Conservation (phyloP, 2,329 filamentous ascomycete species). For the Paraphoma chrysanthemicola region DNA sequence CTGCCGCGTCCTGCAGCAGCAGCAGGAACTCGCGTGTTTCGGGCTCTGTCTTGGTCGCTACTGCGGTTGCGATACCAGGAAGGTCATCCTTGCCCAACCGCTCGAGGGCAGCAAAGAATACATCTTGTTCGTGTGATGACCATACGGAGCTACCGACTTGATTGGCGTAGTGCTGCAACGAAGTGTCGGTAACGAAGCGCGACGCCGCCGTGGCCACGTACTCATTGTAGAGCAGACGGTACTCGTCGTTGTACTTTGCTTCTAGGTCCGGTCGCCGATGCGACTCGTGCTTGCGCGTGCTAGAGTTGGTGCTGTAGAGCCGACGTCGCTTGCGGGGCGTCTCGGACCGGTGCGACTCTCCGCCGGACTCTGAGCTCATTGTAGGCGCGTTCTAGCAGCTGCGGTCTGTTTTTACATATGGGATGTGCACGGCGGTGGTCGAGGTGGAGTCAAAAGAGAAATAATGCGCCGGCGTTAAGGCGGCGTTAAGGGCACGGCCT, state of each 20-base stretch:
- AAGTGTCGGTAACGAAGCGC: slow-evolving; percentile 17
- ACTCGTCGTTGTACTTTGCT: slow-evolving; percentile 55
- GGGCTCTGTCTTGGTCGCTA: slow-evolving; percentile 74
- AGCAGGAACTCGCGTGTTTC: slow-evolving; percentile 76
- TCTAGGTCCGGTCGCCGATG: slow-evolving; percentile 38
- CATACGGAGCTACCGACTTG: slow-evolving; percentile 76
- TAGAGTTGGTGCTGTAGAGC: slow-evolving; percentile 10
- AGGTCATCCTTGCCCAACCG: slow-evolving; percentile 70
- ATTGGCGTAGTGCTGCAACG: slow-evolving; percentile 42
- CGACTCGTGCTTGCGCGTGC: slow-evolving; percentile 10
- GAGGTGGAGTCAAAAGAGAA: slow-evolving; percentile 1
- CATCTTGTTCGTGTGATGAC: slow-evolving; percentile 73
- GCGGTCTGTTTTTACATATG: neutral
- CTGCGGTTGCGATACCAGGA: slow-evolving; percentile 65
- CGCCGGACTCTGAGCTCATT: slow-evolving; percentile 6
- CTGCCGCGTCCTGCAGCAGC: slow-evolving; percentile 62
- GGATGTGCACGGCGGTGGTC: neutral
- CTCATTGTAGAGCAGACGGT: slow-evolving; percentile 46
- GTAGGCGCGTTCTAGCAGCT: neutral
- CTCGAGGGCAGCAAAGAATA: slow-evolving; percentile 71
- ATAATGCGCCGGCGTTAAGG: slow-evolving; percentile 12
- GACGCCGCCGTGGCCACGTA: slow-evolving; percentile 24
- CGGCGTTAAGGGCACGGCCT: neutral
- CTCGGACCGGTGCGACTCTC: slow-evolving; percentile 9
- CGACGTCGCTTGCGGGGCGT: slow-evolving; percentile 36